A percentile compares a stretch with the other conserved stretches of the same genome.
Evolutionary conservation across 108 stramenopile species (phyloP).

Genomic region (Cyclostephanos invisitatus): DNA sequence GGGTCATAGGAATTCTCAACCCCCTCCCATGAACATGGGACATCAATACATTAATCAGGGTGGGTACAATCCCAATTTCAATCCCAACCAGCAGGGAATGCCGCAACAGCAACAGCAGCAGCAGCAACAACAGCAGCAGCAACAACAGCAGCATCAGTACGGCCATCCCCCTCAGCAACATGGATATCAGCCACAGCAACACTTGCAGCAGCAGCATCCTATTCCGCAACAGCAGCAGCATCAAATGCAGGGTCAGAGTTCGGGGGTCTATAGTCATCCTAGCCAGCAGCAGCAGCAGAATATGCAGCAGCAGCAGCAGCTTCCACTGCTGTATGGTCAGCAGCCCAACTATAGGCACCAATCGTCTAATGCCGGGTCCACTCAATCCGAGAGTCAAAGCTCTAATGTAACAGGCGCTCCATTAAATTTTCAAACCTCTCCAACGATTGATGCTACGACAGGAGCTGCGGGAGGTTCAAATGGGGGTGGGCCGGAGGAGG

Average conservation of each 20-base stretch:
- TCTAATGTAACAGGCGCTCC: slow-evolving; percentile 1
- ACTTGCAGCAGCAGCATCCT: slow-evolving; percentile 46
- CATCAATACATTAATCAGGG: slow-evolving; percentile 21
- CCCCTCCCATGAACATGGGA: slow-evolving; percentile 33
- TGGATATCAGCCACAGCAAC: slow-evolving; percentile 45
- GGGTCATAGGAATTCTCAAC: slow-evolving; percentile 6
- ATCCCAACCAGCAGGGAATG: slow-evolving; percentile 42
- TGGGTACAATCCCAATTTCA: slow-evolving; percentile 28
- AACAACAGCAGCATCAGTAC: slow-evolving; percentile 43
- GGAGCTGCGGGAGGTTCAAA: slow-evolving; percentile 18
- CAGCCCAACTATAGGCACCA: slow-evolving; percentile 24
- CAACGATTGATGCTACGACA: slow-evolving; percentile 3
- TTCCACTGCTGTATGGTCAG: slow-evolving; percentile 29
- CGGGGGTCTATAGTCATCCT: slow-evolving; percentile 14
- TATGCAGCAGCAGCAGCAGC: slow-evolving; percentile 29
- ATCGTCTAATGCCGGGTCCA: slow-evolving; percentile 13
- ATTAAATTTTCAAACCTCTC: slow-evolving; percentile 10
- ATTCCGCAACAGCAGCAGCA: slow-evolving; percentile 38
- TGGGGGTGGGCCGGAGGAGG: slow-evolving; percentile 31
- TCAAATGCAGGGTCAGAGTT: slow-evolving; percentile 21
- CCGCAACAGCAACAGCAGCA: slow-evolving; percentile 46
- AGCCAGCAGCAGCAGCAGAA: slow-evolving; percentile 27
- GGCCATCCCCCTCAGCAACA: slow-evolving; percentile 30
- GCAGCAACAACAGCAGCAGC: slow-evolving; percentile 42
- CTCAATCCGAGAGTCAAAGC: slow-evolving; percentile 10